Conservation (phyloP, 2,329 filamentous ascomycete species). For the Coleophoma eucalyptorum region DNA sequence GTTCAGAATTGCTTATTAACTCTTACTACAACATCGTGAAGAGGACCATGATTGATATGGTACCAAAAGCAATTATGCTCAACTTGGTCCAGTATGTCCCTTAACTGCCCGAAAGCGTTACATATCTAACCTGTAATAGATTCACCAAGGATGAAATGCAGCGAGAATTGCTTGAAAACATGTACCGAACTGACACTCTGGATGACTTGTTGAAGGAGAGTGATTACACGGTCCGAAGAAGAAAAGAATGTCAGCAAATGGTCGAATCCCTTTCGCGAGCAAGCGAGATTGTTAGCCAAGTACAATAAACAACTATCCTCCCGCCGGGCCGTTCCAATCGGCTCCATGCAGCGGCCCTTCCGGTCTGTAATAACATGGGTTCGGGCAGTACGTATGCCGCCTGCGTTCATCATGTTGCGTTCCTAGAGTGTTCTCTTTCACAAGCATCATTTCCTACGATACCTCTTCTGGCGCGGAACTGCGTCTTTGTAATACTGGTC, state of each 20-base stretch:
- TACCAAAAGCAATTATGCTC: conserved; percentile 98
- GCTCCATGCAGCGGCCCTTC: conserved; percentile 6
- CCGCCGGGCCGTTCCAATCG: background rate
- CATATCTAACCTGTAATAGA: conserved; percentile 40
- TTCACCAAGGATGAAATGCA: conserved; percentile 99
- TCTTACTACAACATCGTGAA: conserved; percentile 99
- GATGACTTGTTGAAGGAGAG: conserved; percentile 97
- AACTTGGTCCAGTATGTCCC: conserved; percentile 83
- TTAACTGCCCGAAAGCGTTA: background rate
- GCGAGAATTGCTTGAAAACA: conserved; percentile 90
- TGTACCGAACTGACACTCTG: conserved; percentile 88
- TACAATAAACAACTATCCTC: conserved; percentile 30
- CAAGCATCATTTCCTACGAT: conserved; percentile 21
- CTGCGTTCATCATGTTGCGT: conserved; percentile 8
- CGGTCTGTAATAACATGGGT: background rate
- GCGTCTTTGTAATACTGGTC: conserved; percentile 13
- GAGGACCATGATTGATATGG: conserved; percentile 99
- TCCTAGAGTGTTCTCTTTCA: conserved; percentile 14
- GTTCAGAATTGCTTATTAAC: conserved; percentile 81
- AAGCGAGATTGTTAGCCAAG: conserved; percentile 90
- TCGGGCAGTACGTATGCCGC: background rate
- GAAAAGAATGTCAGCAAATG: conserved; percentile 99
- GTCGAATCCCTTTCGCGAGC: conserved; percentile 88
- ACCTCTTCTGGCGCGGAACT: conserved; percentile 16
- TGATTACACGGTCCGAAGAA: conserved; percentile 89